phyloP scores from a whole-genome alignment of 805 yeast genomes.

The Nakazawaea sp. region DNA sequence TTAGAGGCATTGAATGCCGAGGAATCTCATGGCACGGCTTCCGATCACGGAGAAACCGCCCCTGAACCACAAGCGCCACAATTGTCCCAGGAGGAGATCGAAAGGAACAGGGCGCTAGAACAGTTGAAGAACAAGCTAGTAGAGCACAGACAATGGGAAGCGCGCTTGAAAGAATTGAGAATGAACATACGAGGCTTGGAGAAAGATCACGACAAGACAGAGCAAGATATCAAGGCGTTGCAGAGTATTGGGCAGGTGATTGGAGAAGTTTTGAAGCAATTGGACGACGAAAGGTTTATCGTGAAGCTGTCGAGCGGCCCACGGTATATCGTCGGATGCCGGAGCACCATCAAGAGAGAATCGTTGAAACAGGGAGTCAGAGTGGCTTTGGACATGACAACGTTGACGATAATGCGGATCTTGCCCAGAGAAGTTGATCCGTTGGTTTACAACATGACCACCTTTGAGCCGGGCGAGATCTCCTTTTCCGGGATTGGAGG shows the following conservation, averaged over 20 bases:
- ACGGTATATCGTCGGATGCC: constrained; percentile 93
- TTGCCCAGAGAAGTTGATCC: constrained; percentile 98
- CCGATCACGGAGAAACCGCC: constrained; percentile 11
- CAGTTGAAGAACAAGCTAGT: constrained; percentile 79
- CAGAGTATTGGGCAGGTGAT: constrained; percentile 96
- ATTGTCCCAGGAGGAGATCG: constrained; percentile 30
- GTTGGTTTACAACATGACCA: constrained; percentile 94
- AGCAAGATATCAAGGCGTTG: constrained; percentile 92
- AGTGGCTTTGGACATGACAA: constrained; percentile 96
- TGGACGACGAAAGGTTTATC: constrained; percentile 90
- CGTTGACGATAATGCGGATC: constrained; percentile 94
- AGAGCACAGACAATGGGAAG: constrained; percentile 94
- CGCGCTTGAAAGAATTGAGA: constrained; percentile 78
- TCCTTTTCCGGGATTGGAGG: constrained; percentile 97
- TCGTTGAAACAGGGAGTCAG: constrained; percentile 87
- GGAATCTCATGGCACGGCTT: constrained; percentile 12
- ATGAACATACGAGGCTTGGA: constrained; percentile 78
- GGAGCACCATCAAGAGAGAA: constrained; percentile 83
- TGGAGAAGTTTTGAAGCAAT: constrained; percentile 93
- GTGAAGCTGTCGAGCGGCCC: constrained; percentile 98
- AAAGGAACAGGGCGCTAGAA: constrained; percentile 68
- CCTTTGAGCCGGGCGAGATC: constrained; percentile 95
- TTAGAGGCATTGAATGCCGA: constrained; percentile 55
- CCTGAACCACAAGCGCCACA: constrained; percentile 17
- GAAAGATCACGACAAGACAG: constrained; percentile 83